phyloP scores from a whole-genome alignment of 352 stramenopile species.

The Globisporangium nunn region DNA sequence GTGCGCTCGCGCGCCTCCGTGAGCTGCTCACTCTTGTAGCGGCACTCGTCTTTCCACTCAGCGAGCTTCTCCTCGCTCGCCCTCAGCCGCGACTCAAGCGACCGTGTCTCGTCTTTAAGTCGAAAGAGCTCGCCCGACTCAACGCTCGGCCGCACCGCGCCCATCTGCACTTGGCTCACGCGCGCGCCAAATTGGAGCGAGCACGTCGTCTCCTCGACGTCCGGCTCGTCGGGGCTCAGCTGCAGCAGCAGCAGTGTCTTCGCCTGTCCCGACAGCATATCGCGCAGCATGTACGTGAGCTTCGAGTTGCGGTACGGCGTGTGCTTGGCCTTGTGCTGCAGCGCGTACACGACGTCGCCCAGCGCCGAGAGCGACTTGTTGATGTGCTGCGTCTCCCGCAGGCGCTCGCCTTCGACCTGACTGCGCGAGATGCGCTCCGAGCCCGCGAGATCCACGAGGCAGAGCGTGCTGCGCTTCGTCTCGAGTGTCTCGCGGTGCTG shows the following conservation, averaged over 20 bases:
- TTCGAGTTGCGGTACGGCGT: conserved; percentile 94
- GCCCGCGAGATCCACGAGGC: conserved; percentile 97
- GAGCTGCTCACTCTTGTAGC: conserved; percentile 46
- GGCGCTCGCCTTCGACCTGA: conserved; percentile 70
- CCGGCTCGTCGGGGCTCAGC: conserved; percentile 70
- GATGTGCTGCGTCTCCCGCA: conserved; percentile 97
- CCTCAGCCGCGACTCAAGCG: conserved; percentile 28
- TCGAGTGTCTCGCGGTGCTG: conserved; percentile 65
- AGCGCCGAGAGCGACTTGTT: conserved; percentile 98
- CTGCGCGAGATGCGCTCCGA: conserved; percentile 91
- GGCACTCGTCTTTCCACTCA: conserved; percentile 38
- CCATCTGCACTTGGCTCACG: conserved; percentile 87
- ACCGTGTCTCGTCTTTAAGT: conserved; percentile 59
- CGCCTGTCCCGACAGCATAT: conserved; percentile 85
- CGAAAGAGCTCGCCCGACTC: conserved; percentile 71
- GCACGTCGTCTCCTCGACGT: conserved; percentile 86
- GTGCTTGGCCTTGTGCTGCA: conserved; percentile 90
- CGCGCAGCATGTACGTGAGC: conserved; percentile 91
- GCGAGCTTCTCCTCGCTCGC: conserved; percentile 23
- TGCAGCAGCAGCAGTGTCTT: conserved; percentile 93
- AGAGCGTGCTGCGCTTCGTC: conserved; percentile 84
- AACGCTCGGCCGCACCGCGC: conserved; percentile 69
- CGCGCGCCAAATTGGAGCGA: conserved; percentile 87
- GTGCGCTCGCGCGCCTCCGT: conserved; percentile 30
- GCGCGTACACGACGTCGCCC: conserved; percentile 94